phyloP scores from a whole-genome alignment of 257 asterid species.

The Paraleonurus japonicus region DNA sequence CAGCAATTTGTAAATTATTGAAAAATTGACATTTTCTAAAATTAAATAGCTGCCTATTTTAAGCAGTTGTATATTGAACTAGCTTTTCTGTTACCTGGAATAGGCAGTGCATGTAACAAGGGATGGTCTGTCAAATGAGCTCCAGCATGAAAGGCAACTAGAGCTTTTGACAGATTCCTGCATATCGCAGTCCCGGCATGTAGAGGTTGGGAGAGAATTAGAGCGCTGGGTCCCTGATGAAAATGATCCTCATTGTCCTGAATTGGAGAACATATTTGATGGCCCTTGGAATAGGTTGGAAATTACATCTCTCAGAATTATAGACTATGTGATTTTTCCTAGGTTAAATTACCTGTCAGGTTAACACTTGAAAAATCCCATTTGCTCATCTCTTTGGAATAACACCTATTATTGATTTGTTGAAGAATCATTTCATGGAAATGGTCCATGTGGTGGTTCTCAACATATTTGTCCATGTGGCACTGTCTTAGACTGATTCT shows the following conservation, averaged over 20 bases:
- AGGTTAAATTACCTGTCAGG: background rate
- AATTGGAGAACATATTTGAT: slow-evolving; percentile 78
- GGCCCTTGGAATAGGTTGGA: slow-evolving; percentile 78
- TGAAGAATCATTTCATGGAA: background rate
- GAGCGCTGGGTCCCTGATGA: slow-evolving; percentile 95
- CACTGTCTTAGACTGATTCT: slow-evolving; percentile 8
- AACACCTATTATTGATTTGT: slow-evolving; percentile 5
- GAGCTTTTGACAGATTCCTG: slow-evolving; percentile 88
- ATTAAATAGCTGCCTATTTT: slow-evolving; percentile 4
- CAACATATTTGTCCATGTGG: background rate
- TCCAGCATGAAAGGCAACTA: slow-evolving; percentile 62
- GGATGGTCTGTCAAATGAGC: slow-evolving; percentile 60
- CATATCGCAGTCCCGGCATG: slow-evolving; percentile 75
- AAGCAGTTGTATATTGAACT: background rate
- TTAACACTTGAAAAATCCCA: background rate
- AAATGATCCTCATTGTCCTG: slow-evolving; percentile 66
- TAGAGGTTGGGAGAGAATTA: slow-evolving; percentile 71
- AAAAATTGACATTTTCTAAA: background rate
- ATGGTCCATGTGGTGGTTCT: slow-evolving; percentile 17
- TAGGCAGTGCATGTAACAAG: slow-evolving; percentile 75
- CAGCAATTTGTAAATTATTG: slow-evolving; percentile 3
- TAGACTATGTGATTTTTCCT: slow-evolving; percentile 7
- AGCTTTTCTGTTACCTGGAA: slow-evolving; percentile 31
- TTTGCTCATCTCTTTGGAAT: background rate
- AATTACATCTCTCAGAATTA: slow-evolving; percentile 15